Conservation (phyloP, 2,329 filamentous ascomycete genomes). For the Hypocrella siamensis region DNA sequence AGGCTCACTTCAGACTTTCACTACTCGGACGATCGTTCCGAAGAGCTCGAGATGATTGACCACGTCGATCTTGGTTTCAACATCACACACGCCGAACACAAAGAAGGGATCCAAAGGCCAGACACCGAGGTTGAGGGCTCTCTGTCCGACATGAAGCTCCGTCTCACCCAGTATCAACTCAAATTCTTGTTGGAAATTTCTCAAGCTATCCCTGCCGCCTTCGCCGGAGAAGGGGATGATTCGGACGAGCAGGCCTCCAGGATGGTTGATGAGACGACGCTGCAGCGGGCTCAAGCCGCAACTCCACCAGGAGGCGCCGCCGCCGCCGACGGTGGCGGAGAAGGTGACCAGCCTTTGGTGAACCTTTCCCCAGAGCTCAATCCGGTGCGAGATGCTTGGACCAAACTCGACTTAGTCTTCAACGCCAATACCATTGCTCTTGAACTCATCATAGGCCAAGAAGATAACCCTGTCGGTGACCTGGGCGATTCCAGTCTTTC, state of each 20-base stretch:
- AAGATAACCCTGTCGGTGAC: constrained; percentile 64
- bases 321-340: constrained; percentile 13
- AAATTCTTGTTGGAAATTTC: constrained; percentile 81
- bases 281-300: constrained; percentile 28
- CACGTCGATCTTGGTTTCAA: constrained; percentile 90
- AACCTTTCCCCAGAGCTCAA: constrained; percentile 57
- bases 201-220: constrained; percentile 73
- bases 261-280: constrained; percentile 44
- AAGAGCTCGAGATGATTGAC: constrained; percentile 92
- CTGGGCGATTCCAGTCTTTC: constrained; percentile 71
- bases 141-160: constrained; percentile 86
- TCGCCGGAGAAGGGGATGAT: constrained; percentile 51
- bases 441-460: constrained; percentile 66
- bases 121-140: constrained; percentile 83
- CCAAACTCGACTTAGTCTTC: constrained; percentile 84
- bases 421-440: constrained; percentile 75
- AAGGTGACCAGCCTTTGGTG: constrained; percentile 25
- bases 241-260: constrained; percentile 59
- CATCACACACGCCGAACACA: constrained; percentile 82
- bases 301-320: no score
- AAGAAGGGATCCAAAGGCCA: constrained; percentile 58
- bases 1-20: constrained; percentile 80
- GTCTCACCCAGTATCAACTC: constrained; percentile 79
- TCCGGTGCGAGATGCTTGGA: constrained; percentile 60
- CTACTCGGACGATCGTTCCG: constrained; percentile 53